These are phyloP conservation scores for Cicer yamashitae DNA, from an alignment of 306 rosid genomes.

Conservation along the genomic window DNA sequence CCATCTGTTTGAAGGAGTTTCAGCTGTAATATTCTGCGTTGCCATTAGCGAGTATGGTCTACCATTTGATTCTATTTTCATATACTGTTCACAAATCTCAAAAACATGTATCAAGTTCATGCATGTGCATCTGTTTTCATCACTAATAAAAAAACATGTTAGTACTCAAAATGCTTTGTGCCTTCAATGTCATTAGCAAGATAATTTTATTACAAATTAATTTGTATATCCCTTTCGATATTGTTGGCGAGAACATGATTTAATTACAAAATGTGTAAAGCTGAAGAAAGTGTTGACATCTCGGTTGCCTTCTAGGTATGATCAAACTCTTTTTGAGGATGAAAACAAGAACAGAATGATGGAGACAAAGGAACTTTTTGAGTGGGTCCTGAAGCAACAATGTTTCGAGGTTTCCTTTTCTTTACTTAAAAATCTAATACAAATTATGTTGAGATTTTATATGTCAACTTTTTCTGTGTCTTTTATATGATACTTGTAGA, in stretches of 20 bases:
- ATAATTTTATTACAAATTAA: neutral
- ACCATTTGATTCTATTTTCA: conserved; percentile 7
- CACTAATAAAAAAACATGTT: neutral
- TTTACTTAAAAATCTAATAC: conserved; percentile 26
- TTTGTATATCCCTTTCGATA: conserved; percentile 9
- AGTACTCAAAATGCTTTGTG: neutral
- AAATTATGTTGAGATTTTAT: conserved; percentile 7
- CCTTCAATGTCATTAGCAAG: too few relatives aligned
- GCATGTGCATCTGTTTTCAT: conserved; percentile 7
- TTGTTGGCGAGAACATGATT: conserved; percentile 28
- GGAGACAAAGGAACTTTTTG: conserved; percentile 95
- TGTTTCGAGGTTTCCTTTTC: conserved; percentile 83
- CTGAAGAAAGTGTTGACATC: conserved; percentile 36
- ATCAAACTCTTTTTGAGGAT: conserved; percentile 97
- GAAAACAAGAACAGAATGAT: conserved; percentile 93
- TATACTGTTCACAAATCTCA: neutral
- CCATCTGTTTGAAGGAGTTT: conserved; percentile 98
- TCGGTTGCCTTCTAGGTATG: conserved; percentile 70
- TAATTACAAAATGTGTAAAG: conserved; percentile 30
- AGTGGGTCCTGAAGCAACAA: conserved; percentile 93
- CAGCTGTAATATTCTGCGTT: conserved; percentile 98
- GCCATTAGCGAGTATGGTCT: conserved; percentile 94
- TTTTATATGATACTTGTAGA: conserved; percentile 31
- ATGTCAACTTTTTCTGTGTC: conserved; percentile 22
- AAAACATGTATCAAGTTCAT: neutral